A percentile compares a stretch with the other conserved stretches of the same genome.
Evolutionary conservation across 2,329 filamentous ascomycete genomes (phyloP).

Genomic region (Fusarium zealandicum): DNA sequence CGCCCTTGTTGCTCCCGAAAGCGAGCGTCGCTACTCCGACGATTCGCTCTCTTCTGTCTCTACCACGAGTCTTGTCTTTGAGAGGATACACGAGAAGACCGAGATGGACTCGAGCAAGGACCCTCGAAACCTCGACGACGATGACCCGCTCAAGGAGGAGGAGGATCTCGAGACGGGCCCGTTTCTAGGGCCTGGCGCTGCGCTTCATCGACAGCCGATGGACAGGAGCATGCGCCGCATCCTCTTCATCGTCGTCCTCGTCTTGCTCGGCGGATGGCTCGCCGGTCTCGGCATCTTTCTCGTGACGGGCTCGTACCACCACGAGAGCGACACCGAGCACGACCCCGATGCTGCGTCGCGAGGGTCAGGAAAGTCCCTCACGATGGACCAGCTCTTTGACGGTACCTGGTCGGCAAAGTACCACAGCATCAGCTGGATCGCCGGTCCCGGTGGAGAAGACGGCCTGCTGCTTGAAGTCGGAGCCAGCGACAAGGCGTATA

Average conservation of each 20-base stretch:
- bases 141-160: constrained; percentile 50
- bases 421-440: constrained; percentile 79
- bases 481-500: constrained; percentile 70
- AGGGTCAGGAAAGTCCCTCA: constrained; percentile 75
- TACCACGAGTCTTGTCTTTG: constrained; percentile 82
- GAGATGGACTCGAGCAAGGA: constrained; percentile 45
- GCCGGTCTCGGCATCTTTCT: constrained; percentile 73
- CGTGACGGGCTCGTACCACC: constrained; percentile 69
- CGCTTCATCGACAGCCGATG: constrained; percentile 60
- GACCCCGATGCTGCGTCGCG: constrained; percentile 70
- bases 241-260: constrained; percentile 65
- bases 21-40: constrained; percentile 49
- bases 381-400: constrained; percentile 71
- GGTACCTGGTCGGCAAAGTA: constrained; percentile 70
- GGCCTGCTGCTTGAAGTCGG: constrained; percentile 82
- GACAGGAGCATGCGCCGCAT: constrained; percentile 70
- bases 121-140: constrained; percentile 52
- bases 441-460: constrained; percentile 77
- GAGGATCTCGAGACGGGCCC: constrained; percentile 60
- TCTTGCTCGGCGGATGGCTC: constrained; percentile 73
- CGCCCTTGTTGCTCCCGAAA: constrained; percentile 14
- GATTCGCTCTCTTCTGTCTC: constrained; percentile 79
- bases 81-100: constrained; percentile 70
- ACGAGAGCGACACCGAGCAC: constrained; percentile 67
- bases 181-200: constrained; percentile 54